Conservation (phyloP, 139 green algal species). For the Chlamydomonas sphaeroides region DNA sequence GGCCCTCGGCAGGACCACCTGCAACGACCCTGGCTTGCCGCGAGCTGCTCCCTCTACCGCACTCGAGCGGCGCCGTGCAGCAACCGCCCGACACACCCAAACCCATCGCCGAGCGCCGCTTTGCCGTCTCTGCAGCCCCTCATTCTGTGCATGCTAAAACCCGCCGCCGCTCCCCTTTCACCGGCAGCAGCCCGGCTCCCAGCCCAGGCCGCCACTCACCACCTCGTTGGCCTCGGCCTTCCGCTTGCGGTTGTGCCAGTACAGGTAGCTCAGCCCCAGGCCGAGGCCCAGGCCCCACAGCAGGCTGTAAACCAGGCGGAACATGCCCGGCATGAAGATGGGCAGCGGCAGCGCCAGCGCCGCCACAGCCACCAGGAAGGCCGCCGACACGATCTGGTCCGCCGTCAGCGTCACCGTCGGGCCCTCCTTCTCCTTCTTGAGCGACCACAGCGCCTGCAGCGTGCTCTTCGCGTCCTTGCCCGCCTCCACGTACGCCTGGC, state of each 20-base stretch:
- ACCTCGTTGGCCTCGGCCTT: slow-evolving; percentile 56
- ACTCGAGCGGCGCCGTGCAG: too few relatives aligned
- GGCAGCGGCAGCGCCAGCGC: slow-evolving; percentile 35
- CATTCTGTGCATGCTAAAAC: too few relatives aligned
- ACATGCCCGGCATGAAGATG: slow-evolving; percentile 27
- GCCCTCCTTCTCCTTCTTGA: slow-evolving; percentile 8
- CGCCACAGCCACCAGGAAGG: slow-evolving; percentile 13
- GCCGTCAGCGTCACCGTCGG: slow-evolving; percentile 38
- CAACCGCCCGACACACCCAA: too few relatives aligned
- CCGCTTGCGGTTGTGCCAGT: slow-evolving; percentile 54
- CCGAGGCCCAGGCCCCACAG: slow-evolving; percentile 40
- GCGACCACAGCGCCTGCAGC: background rate
- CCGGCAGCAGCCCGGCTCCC: too few relatives aligned
- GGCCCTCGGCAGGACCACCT: too few relatives aligned
- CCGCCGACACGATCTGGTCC: slow-evolving; percentile 18
- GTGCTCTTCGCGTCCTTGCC: slow-evolving; percentile 9
- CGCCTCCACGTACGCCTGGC: slow-evolving; percentile 14
- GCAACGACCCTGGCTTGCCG: too few relatives aligned
- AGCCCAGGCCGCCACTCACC: slow-evolving; percentile 52
- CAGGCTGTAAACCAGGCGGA: slow-evolving; percentile 37
- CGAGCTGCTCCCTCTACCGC: too few relatives aligned
- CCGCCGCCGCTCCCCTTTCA: too few relatives aligned
- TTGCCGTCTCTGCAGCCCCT: too few relatives aligned
- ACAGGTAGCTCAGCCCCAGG: slow-evolving; percentile 52
- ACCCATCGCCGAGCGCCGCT: too few relatives aligned